These are phyloP conservation scores for Clausena lansium DNA, from an alignment of 345 rosid species.

Conservation along the genomic window DNA sequence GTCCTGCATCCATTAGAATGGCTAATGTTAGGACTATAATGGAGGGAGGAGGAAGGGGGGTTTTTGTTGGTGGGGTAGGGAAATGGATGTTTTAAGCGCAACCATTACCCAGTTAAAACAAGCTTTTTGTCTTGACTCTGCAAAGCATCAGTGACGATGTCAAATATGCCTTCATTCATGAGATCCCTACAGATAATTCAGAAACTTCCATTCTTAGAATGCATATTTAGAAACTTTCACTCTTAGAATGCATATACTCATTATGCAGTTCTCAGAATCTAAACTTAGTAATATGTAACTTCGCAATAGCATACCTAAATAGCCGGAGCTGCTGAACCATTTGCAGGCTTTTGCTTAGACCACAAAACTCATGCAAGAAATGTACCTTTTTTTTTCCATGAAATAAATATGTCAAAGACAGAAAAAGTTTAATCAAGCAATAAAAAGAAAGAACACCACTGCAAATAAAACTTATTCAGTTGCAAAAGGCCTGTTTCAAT, in stretches of 20 bases:
- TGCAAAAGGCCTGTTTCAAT: neutral
- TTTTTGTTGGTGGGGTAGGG: too few species aligned
- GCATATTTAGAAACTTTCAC: conserved; percentile 4
- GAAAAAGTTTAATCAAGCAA: neutral
- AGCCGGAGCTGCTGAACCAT: conserved; percentile 90
- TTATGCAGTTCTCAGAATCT: neutral
- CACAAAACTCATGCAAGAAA: conserved; percentile 86
- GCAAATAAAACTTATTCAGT: neutral
- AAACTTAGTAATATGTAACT: conserved; percentile 5
- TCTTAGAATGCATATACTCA: neutral
- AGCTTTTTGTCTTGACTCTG: conserved; percentile 74
- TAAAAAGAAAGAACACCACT: neutral
- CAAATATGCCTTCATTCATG: conserved; percentile 72
- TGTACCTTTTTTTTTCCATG: conserved; percentile 51
- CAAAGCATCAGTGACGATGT: conserved; percentile 64
- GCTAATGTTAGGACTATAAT: conserved; percentile 26
- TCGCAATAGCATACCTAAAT: conserved; percentile 50
- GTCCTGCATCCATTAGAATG: conserved; percentile 78
- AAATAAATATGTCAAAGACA: conserved; percentile 3
- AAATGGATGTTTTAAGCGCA: neutral
- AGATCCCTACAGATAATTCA: conserved; percentile 60
- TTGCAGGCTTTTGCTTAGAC: conserved; percentile 81
- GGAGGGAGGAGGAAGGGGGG: too few species aligned
- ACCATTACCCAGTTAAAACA: conserved; percentile 78
- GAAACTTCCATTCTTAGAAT: neutral